A percentile compares a stretch with the other conserved stretches of the same genome.
These are phyloP conservation scores for Arthroderma sp. DNA, from an alignment of 2,329 filamentous ascomycete genomes.

Conservation along the genomic window DNA sequence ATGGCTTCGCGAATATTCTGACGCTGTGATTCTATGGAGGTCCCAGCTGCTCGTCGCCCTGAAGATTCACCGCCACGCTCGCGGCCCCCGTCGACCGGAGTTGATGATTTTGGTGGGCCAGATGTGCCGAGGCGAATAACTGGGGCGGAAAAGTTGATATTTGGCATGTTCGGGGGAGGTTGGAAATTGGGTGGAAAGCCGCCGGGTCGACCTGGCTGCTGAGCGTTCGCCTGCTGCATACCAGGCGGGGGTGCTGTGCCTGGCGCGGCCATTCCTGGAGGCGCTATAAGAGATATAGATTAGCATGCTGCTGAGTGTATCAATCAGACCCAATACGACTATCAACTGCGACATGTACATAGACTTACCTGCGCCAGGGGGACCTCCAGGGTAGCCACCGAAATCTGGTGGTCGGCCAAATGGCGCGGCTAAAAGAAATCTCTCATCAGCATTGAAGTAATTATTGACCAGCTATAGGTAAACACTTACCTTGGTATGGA, in stretches of 20 bases:
- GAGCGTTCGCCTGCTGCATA: conserved; percentile 59
- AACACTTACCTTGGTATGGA: conserved; percentile 28
- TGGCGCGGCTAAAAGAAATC: conserved; percentile 23
- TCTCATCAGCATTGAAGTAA: background rate
- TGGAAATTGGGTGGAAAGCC: conserved; percentile 74
- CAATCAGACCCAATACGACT: background rate
- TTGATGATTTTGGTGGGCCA: conserved; percentile 46
- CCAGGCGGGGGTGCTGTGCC: conserved; percentile 68
- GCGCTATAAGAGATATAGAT: conserved; percentile 43
- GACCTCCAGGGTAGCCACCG: conserved; percentile 57
- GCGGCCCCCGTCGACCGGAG: conserved; percentile 29
- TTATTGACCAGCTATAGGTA: background rate
- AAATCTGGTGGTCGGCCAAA: conserved; percentile 68
- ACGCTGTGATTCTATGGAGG: conserved; percentile 51
- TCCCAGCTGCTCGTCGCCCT: conserved; percentile 42
- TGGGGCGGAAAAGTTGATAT: conserved; percentile 95
- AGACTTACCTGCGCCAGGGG: conserved; percentile 66
- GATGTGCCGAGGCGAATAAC: conserved; percentile 85
- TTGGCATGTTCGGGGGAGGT: conserved; percentile 79
- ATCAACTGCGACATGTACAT: background rate
- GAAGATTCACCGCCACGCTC: conserved; percentile 30
- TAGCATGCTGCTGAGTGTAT: background rate
- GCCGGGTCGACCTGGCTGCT: conserved; percentile 66
- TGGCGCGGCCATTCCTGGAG: conserved; percentile 66
- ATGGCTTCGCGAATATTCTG: conserved; percentile 54